Conservation (phyloP, 345 rosid genomes). For the Melaleuca alternifolia region DNA sequence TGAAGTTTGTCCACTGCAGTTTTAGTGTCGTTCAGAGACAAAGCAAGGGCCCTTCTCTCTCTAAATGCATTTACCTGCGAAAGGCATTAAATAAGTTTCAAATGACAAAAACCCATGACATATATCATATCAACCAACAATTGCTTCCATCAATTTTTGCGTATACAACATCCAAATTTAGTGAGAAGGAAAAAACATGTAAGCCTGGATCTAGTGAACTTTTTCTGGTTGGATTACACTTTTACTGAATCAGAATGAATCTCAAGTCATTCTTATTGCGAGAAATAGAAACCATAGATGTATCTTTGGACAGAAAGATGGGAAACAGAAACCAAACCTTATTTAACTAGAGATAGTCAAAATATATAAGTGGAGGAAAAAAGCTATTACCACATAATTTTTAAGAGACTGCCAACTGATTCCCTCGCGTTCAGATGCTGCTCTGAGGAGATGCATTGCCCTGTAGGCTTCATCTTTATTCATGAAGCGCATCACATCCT, state of each 20-base stretch:
- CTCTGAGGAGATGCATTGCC: slow-evolving; percentile 22
- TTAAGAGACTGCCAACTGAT: slow-evolving; percentile 29
- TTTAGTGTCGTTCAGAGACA: slow-evolving; percentile 40
- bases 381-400: slow-evolving; percentile 25
- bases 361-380: neutral
- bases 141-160: neutral
- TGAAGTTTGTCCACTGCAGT: slow-evolving; percentile 42
- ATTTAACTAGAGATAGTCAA: neutral
- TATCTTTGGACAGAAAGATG: neutral
- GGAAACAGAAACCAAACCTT: neutral
- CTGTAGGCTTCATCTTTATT: slow-evolving; percentile 24
- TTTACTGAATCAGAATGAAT: neutral
- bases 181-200: neutral
- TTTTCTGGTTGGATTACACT: neutral
- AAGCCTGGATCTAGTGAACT: neutral
- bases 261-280: neutral
- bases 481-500: slow-evolving; percentile 33
- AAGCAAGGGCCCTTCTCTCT: slow-evolving; percentile 33
- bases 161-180: neutral
- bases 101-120: neutral
- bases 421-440: slow-evolving; percentile 8
- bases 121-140: neutral
- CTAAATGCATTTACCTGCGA: slow-evolving; percentile 24
- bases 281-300: neutral
- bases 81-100: neutral